These are phyloP conservation scores for Fomitopsis pinicola DNA, from an alignment of 1,284 basidiomycete genomes.

Conservation along the genomic window DNA sequence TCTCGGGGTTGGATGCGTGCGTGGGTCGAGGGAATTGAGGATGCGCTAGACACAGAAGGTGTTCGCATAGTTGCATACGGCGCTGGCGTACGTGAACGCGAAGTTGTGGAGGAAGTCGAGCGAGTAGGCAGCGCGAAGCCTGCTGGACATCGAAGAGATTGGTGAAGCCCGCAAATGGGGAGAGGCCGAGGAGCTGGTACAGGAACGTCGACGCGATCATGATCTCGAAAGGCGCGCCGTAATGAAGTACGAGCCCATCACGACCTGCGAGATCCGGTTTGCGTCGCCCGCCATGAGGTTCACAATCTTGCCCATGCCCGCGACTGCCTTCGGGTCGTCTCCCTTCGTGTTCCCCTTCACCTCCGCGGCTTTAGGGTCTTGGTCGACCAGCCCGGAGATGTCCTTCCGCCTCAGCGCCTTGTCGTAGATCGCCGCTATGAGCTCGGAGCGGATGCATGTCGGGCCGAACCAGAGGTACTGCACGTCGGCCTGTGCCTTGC, in stretches of 20 bases:
- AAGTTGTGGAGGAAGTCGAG: too few relatives aligned
- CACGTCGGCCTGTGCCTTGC: slow-evolving; percentile 68
- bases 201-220: slow-evolving; percentile 72
- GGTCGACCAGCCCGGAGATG: slow-evolving; percentile 70
- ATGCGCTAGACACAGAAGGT: too few relatives aligned
- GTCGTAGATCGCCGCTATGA: slow-evolving; percentile 85
- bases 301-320: slow-evolving; percentile 74
- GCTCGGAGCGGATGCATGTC: slow-evolving; percentile 65
- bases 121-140: too few relatives aligned
- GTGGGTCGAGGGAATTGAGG: too few relatives aligned
- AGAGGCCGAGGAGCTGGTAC: slow-evolving; percentile 82
- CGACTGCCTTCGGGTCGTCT: slow-evolving; percentile 62
- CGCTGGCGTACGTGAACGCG: too few relatives aligned
- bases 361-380: slow-evolving; percentile 34
- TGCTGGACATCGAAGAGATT: slow-evolving; percentile 42
- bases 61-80: too few relatives aligned
- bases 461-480: slow-evolving; percentile 76
- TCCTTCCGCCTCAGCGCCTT: slow-evolving; percentile 87
- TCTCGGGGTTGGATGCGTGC: too few relatives aligned
- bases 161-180: slow-evolving; percentile 83
- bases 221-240: slow-evolving; percentile 79
- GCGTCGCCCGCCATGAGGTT: slow-evolving; percentile 75
- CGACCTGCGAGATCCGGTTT: slow-evolving; percentile 48
- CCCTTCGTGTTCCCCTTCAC: slow-evolving; percentile 31
- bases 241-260: slow-evolving; percentile 59